Percentiles rank a stretch among this genome's conserved stretches.
These are phyloP conservation scores for Lepidium campestre DNA, from an alignment of 441 rosid genomes.

Conservation along the genomic window DNA sequence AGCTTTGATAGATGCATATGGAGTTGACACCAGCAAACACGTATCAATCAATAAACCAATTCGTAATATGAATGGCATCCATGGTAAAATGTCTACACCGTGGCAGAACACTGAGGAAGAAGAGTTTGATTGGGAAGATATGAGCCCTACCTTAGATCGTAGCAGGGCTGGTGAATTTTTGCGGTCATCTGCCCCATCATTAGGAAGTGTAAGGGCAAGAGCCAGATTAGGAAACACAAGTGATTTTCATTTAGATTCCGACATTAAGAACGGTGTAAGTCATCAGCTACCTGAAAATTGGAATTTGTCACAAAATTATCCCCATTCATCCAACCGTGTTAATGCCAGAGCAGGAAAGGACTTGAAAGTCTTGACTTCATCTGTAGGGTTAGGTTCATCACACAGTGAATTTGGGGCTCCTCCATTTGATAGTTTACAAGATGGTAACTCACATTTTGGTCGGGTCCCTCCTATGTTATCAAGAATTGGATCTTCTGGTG, in stretches of 20 bases:
- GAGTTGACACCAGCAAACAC: slow-evolving; percentile 64
- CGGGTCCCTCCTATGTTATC: slow-evolving; percentile 35
- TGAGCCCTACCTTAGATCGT: slow-evolving; percentile 80
- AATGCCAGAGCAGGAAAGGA: slow-evolving; percentile 43
- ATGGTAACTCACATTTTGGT: slow-evolving; percentile 35
- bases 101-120: slow-evolving; percentile 99
- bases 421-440: slow-evolving; percentile 39
- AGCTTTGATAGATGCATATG: slow-evolving; percentile 94
- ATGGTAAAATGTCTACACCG: slow-evolving; percentile 46
- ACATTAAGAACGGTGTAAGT: slow-evolving; percentile 36
- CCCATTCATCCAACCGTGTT: slow-evolving; percentile 36
- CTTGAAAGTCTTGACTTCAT: slow-evolving; percentile 35
- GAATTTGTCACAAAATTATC: slow-evolving; percentile 34
- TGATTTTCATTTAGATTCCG: slow-evolving; percentile 38
- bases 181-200: slow-evolving; percentile 42
- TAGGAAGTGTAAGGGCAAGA: slow-evolving; percentile 43
- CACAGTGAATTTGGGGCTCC: slow-evolving; percentile 34
- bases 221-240: slow-evolving; percentile 37
- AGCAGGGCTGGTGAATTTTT: slow-evolving; percentile 45
- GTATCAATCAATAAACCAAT: slow-evolving; percentile 35
- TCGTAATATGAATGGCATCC: slow-evolving; percentile 50
- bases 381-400: slow-evolving; percentile 38
- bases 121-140: slow-evolving; percentile 98
- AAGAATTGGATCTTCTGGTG: slow-evolving; percentile 42
- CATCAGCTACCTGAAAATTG: slow-evolving; percentile 41